Conservation (phyloP, 306 rosid genomes). For the Casuarina glauca region DNA sequence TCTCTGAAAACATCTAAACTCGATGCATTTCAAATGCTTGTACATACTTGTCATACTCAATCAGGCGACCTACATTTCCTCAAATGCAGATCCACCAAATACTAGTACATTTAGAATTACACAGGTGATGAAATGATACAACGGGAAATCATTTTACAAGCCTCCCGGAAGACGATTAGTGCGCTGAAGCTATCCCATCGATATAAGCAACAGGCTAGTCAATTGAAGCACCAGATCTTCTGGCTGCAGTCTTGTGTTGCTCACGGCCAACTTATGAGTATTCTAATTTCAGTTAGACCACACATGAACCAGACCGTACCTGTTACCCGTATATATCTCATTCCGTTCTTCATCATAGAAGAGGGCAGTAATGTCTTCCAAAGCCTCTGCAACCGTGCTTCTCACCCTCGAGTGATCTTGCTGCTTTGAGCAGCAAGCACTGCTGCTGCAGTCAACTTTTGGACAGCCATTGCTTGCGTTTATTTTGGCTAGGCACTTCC, state of each 20-base stretch:
- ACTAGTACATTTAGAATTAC: constrained; percentile 1
- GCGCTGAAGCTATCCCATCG: not conserved
- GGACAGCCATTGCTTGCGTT: constrained; percentile 46
- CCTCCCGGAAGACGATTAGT: not conserved
- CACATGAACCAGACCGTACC: constrained; percentile 84
- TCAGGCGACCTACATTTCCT: not conserved
- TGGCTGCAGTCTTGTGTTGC: constrained; percentile 7
- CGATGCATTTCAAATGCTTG: not conserved
- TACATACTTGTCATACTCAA: not conserved
- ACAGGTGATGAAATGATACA: constrained; percentile 32
- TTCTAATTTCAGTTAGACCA: constrained; percentile 69
- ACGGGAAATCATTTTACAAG: constrained; percentile 23
- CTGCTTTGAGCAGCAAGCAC: constrained; percentile 48
- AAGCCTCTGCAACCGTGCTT: constrained; percentile 78
- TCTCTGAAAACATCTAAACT: not conserved
- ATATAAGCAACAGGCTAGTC: not conserved
- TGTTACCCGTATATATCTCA: constrained; percentile 85
- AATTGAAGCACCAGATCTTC: not conserved
- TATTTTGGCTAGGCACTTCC: constrained; percentile 84
- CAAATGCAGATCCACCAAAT: not conserved
- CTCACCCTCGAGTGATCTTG: constrained; percentile 41
- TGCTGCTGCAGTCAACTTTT: constrained; percentile 38
- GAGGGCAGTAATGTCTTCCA: constrained; percentile 90
- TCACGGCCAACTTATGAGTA: constrained; percentile 2
- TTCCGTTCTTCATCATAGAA: constrained; percentile 89